phyloP scores from a whole-genome alignment of 306 rosid species.

The Morella rubra region DNA sequence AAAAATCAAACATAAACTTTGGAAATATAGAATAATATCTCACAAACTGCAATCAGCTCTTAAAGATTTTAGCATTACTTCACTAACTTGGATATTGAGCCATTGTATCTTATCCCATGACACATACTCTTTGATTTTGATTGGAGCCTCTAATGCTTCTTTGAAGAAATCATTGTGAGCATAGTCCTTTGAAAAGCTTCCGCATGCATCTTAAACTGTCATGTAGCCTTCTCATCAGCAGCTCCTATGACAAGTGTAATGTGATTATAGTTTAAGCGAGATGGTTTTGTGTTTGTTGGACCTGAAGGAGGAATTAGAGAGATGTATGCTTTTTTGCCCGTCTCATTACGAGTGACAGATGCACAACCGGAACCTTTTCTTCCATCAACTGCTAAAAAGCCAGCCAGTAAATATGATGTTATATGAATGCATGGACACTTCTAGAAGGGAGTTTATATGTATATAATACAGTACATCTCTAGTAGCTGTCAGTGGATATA shows the following conservation, averaged over 20 bases:
- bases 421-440: not conserved
- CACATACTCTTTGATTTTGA: not conserved
- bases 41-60: not conserved
- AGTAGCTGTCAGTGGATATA: not conserved
- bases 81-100: not conserved
- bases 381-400: not conserved
- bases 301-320: not conserved
- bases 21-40: too few species aligned
- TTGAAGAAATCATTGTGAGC: not conserved
- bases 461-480: not conserved
- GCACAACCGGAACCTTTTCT: not conserved
- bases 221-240: not conserved
- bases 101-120: not conserved
- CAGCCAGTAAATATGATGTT: not conserved
- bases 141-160: not conserved
- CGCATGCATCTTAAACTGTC: not conserved
- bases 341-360: not conserved
- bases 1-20: too few species aligned
- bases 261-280: not conserved
- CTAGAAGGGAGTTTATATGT: not conserved
- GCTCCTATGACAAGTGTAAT: not conserved
- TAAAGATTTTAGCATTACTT: not conserved
- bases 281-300: not conserved
- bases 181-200: not conserved
- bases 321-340: not conserved